These are phyloP conservation scores for Asterochloris sp. DNA, from an alignment of 139 green algal genomes.

Conservation along the genomic window DNA sequence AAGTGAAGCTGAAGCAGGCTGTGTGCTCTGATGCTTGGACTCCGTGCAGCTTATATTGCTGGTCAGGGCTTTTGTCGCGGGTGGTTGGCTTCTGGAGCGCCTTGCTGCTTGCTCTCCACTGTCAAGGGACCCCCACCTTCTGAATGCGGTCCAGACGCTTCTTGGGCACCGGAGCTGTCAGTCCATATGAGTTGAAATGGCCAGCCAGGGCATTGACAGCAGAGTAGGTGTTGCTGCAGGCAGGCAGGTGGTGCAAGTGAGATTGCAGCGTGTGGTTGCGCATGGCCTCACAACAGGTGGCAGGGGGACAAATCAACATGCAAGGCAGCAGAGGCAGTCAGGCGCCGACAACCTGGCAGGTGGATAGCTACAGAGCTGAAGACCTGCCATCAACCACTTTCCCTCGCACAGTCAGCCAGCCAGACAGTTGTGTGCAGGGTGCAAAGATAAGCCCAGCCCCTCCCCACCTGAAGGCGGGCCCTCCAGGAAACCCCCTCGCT, in stretches of 20 bases:
- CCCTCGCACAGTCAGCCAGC: neutral
- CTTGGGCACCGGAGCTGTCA: conserved; percentile 78
- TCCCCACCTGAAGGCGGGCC: too few species aligned
- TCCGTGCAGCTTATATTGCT: too few species aligned
- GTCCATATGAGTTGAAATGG: conserved; percentile 92
- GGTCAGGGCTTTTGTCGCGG: too few species aligned
- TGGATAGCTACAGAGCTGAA: too few species aligned
- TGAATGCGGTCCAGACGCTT: conserved; percentile 85
- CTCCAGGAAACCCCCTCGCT: too few species aligned
- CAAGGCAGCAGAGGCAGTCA: neutral
- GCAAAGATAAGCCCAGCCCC: too few species aligned
- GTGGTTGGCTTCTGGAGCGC: too few species aligned
- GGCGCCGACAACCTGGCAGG: neutral
- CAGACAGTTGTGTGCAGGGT: neutral
- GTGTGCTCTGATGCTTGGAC: neutral
- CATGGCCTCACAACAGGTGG: neutral
- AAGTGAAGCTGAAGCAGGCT: neutral
- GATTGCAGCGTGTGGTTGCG: neutral
- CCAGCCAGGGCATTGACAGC: conserved; percentile 85
- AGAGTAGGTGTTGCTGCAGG: conserved; percentile 82
- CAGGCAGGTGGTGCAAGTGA: neutral
- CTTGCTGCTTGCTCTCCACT: neutral
- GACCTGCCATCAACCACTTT: too few species aligned
- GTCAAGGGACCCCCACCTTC: conserved; percentile 52
- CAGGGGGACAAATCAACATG: neutral